Base-by-base conservation (phyloP, 2,329 filamentous ascomycete species). In the Xylariaceae sp. region DNA sequence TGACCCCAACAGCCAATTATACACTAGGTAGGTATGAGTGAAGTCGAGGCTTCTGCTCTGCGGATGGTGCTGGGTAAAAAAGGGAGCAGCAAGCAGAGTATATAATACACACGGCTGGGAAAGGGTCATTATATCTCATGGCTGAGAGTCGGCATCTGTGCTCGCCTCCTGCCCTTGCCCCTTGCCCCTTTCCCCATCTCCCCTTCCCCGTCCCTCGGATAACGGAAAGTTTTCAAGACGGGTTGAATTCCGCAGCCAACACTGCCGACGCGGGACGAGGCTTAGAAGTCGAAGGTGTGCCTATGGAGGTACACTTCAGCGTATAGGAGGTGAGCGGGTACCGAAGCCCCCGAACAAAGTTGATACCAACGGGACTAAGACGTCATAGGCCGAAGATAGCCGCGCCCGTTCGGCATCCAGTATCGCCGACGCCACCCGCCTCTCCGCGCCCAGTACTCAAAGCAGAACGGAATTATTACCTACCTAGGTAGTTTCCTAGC, bases 131-230 rank as follows among this genome's bases (percentile, higher is more conserved):
- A 34, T 34, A 34, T 34, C 32, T 34, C 32, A 34, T 13, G 32
- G 32, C 13, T 13, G 13, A 10, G 10, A 10, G 13, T 10, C 13
- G 13, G 2, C 32, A 13, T 34, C 32, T 15, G 3, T 3, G 32
- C 32, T 18, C 36, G 9, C 9, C 13, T 34, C 36, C 36, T n/a
- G 5, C 36, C 15, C 12, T 47, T n/a, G n/a, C n/a, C 47, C 40
- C 36, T 32, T 49, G 36, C 49, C 19, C 56, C 74, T 76, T 42
- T 74, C 67, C 60, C 75, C 41, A 8, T 6, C 13, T n/a, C 41
- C 16, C 18, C 10, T 6, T 18, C 15, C 5, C 51, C 30, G 21
- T 37, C 18, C 16, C 43, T 36, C 60, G 61, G 63, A 63, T 57
- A 65, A 53, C 52, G 56, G 59, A 60, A 60, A 61, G 39, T n/a